Base-by-base conservation (phyloP, 1,284 basidiomycete genomes). In the Lignosus rhinocerotis region DNA sequence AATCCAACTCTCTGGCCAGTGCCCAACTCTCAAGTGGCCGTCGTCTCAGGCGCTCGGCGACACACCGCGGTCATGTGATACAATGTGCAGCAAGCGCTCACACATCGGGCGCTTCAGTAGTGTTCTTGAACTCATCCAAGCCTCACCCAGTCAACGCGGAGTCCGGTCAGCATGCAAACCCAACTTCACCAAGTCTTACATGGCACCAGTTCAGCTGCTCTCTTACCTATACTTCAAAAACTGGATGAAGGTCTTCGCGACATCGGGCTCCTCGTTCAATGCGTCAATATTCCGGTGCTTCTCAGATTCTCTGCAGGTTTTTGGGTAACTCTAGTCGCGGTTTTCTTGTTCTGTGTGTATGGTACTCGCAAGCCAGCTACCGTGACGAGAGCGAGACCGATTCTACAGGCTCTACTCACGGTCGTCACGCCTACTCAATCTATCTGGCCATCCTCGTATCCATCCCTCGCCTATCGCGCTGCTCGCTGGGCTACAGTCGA, bases 381-480 rank as follows among this genome's bases (percentile, higher is more conserved):
- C 14, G 30, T 60, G 16, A 17, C 56, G 16, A 42, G 42, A 8
- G 59, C 61, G n/a, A 59, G 59, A 30, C 36, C 17, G 2, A 49
- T 70, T 44, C 69, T 77, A 16, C 61, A 59, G 55, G 70, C 74
- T 30, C 66, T 76, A 38, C 67, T 72, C 48, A 58, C 70, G 6
- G 55, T 78, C 55, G 32, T 77, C 21, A 64, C 64, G 2, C 76
- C 75, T 6, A 70, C 69, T 0, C 69, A 67, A 38, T 78, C 76
- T 21, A 58, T 71, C 49, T 76, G 75, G 75, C 74, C 76, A 9
- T 50, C 51, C 6, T 66, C 59, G 14, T 76, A 78, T 52, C 65
- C 69, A 44, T 32, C 63, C 16, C 56, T 75, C 14, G 71, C 73
- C 34, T 66, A 65, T 16, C 41, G 55, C 10, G 56, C 60, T 6